Base-by-base conservation (phyloP, 148 eudicot species). In the Chenopodium formosanum region DNA sequence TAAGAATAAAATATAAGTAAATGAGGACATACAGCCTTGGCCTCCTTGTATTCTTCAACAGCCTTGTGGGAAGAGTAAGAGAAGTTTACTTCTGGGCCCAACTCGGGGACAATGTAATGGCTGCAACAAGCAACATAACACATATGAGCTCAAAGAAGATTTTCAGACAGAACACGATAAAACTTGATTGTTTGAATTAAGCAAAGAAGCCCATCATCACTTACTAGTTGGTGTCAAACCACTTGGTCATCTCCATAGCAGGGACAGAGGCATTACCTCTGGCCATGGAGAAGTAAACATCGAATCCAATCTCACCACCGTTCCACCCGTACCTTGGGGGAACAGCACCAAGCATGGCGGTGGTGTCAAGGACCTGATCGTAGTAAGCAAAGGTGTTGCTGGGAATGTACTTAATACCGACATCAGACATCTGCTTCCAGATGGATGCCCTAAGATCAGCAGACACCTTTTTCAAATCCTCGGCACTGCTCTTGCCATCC, bases 171-270 rank as follows among this genome's bases (percentile, higher is more conserved):
- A 62, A 64, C 53, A 16, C 44, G 56, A 23, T 77, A 4, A 70
- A 62, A 8, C 56, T 64, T 4, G 19, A 31, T 70, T 44, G 6
- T 32, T 44, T 37, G 52, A 9, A n/a, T 47, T 4, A 7, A 3
- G 13, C n/a, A 34, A 73, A 56, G 37, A 25, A 0, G 63, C 17
- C 77, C 12, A 1, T 14, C 70, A 82, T 63, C 79, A 91, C 97
- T 91, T 87, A 93, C 97, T 93, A 93, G 92, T 93, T 94, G 93
- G 98, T 94, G 90, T 94, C 95, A 52, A 94, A 94, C 98, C 98
- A 94, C 92, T 94, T 94, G 86, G 95, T 93, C 97, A 93, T 93
- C 83, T 93, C 95, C 95, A 93, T 93, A 37, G 97, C 97, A n/a
- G 94, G 97, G 71, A 93, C 87, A 31, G 95, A 85, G 87, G 95